Conservation (phyloP, 768 basidiomycete species). For the Kwoniella dendrophila region DNA sequence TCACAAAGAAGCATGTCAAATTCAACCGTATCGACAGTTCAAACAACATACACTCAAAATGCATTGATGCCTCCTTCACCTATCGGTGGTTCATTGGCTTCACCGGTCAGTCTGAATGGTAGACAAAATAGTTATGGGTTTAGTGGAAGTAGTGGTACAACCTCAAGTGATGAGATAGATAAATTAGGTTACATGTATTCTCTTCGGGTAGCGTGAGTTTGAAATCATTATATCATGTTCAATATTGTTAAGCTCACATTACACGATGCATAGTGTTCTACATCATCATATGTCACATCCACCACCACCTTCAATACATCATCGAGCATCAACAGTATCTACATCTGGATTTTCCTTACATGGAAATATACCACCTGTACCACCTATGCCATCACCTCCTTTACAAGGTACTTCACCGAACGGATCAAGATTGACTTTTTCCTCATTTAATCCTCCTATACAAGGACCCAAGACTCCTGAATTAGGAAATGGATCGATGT, state of each 20-base stretch:
- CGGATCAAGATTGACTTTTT: slow-evolving; percentile 29
- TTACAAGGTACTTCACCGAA: slow-evolving; percentile 33
- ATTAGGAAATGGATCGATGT: slow-evolving; percentile 9
- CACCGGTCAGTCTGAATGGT: slow-evolving; percentile 15
- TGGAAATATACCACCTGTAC: slow-evolving; percentile 27
- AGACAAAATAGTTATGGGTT: slow-evolving; percentile 12
- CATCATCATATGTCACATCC: slow-evolving; percentile 34
- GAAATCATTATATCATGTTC: neutral
- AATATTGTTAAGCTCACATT: too few species aligned
- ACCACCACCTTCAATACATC: slow-evolving; percentile 18
- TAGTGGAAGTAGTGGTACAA: neutral
- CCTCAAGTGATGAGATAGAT: slow-evolving; percentile 43
- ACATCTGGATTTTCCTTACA: slow-evolving; percentile 12
- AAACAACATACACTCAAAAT: slow-evolving; percentile 17
- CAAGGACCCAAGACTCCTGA: slow-evolving; percentile 20
- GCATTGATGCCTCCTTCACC: slow-evolving; percentile 23
- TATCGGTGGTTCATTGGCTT: slow-evolving; percentile 9
- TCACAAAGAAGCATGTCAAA: slow-evolving; percentile 13
- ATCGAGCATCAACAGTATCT: slow-evolving; percentile 17
- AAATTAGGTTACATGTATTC: slow-evolving; percentile 46
- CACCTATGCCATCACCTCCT: slow-evolving; percentile 28
- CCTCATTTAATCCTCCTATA: slow-evolving; percentile 15
- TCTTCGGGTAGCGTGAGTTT: slow-evolving; percentile 48
- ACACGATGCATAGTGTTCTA: slow-evolving; percentile 22
- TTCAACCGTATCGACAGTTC: slow-evolving; percentile 19